Conservation (phyloP, 345 rosid species). For the Ailanthus altissimus region DNA sequence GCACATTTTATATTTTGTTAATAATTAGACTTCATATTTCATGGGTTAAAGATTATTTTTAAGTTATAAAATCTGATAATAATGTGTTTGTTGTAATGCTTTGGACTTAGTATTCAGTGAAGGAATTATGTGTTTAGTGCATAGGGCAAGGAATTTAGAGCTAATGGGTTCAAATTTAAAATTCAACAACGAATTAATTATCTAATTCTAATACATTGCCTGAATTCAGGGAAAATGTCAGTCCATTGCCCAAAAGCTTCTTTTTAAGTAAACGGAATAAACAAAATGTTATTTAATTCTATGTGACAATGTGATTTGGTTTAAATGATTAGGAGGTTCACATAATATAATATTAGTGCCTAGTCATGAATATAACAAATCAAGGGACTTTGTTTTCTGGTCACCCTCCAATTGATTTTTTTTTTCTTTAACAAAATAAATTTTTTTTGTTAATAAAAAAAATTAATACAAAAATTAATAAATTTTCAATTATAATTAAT, state of each 20-base stretch:
- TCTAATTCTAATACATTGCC: conserved; percentile 22
- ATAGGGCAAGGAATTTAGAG: conserved; percentile 1
- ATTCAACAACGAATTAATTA: conserved; percentile 10
- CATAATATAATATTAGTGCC: neutral
- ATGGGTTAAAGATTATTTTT: too few relatives aligned
- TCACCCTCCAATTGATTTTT: too few relatives aligned
- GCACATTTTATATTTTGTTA: too few relatives aligned
- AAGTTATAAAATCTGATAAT: too few relatives aligned
- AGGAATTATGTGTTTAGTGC: conserved; percentile 14
- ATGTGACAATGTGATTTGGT: neutral
- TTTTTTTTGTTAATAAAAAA: too few relatives aligned
- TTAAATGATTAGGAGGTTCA: neutral
- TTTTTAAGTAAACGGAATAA: neutral
- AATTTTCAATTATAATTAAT: too few relatives aligned
- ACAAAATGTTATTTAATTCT: neutral
- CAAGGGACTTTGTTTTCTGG: too few relatives aligned
- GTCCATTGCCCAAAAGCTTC: neutral
- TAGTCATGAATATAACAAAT: neutral
- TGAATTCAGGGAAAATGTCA: conserved; percentile 40
- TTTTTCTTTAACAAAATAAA: too few relatives aligned
- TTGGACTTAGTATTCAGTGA: conserved; percentile 37
- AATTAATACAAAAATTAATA: too few relatives aligned
- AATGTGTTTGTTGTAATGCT: neutral
- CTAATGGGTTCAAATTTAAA: conserved; percentile 34
- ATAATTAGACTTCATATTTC: too few relatives aligned